These are phyloP conservation scores for Podosphaera xanthii DNA, from an alignment of 2,329 filamentous ascomycete species.

Conservation along the genomic window DNA sequence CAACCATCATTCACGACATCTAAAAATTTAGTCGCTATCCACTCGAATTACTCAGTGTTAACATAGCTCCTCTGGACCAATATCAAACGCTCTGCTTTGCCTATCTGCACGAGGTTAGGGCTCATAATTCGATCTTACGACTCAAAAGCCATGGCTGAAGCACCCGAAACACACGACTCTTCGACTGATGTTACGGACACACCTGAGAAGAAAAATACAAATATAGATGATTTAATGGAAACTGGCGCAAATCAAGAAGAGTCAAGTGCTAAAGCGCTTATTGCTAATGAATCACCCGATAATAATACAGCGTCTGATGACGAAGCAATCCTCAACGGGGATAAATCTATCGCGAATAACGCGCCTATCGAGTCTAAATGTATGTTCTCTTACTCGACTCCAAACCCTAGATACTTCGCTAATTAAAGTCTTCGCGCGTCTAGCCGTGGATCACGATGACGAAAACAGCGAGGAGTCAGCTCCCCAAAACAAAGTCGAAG, in stretches of 20 bases:
- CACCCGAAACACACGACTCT: conserved; percentile 3
- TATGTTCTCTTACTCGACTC: conserved; percentile 3
- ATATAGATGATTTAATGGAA: conserved; percentile 38
- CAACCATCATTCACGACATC: neutral
- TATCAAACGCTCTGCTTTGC: neutral
- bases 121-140: neutral
- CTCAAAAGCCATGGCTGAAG: conserved; percentile 10
- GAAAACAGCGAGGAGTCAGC: conserved; percentile 9
- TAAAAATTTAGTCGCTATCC: neutral
- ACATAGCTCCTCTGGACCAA: neutral
- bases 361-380: conserved; percentile 9
- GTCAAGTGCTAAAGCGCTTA: conserved; percentile 6
- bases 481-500: conserved; percentile 7
- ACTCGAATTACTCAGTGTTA: neutral
- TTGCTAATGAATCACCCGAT: conserved; percentile 5
- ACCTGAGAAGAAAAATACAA: conserved; percentile 2
- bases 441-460: conserved; percentile 6
- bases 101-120: neutral
- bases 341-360: conserved; percentile 10
- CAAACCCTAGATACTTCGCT: conserved; percentile 5
- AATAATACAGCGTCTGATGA: conserved; percentile 7
- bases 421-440: conserved; percentile 6
- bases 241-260: conserved; percentile 6
- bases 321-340: conserved; percentile 5
- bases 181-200: conserved; percentile 7